phyloP scores from a whole-genome alignment of 1,284 basidiomycete genomes.

The Trichosporon ovoides region DNA sequence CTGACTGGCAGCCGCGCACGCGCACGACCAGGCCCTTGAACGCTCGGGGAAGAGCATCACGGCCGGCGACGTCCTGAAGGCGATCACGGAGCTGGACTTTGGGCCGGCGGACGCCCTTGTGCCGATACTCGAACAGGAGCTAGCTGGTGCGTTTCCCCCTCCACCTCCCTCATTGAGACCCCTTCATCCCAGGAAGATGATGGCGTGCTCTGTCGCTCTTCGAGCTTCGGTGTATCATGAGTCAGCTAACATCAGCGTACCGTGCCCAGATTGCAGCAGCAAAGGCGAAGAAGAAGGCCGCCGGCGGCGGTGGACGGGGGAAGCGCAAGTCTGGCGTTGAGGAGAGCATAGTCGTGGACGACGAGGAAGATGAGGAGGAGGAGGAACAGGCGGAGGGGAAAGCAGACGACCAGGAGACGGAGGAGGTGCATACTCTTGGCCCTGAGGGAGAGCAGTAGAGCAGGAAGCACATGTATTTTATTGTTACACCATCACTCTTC shows the following conservation, averaged over 20 bases:
- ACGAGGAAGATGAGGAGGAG: slow-evolving; percentile 40
- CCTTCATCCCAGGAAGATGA: too few relatives aligned
- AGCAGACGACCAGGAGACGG: slow-evolving; percentile 10
- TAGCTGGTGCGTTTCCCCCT: slow-evolving; percentile 63
- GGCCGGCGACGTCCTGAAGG: slow-evolving; percentile 80
- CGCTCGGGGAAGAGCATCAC: slow-evolving; percentile 84
- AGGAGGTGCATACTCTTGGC: slow-evolving; percentile 1
- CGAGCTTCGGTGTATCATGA: background rate
- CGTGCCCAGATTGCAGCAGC: slow-evolving; percentile 25
- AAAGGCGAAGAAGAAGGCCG: slow-evolving; percentile 34
- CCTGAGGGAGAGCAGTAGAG: background rate
- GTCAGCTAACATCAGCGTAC: slow-evolving; percentile 30
- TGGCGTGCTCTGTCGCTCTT: slow-evolving; percentile 4
- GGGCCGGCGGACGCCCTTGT: slow-evolving; percentile 59
- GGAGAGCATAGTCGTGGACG: slow-evolving; percentile 25
- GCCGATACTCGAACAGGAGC: slow-evolving; percentile 62
- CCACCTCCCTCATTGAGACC: too few relatives aligned
- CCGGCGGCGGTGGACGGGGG: slow-evolving; percentile 36
- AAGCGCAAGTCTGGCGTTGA: slow-evolving; percentile 35
- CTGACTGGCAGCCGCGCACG: slow-evolving; percentile 32
- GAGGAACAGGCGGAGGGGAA: slow-evolving; percentile 22
- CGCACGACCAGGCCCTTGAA: slow-evolving; percentile 76
- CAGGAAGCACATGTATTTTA: background rate
- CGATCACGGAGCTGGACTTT: slow-evolving; percentile 73
- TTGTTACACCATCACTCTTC: background rate